Percentiles rank a stretch among this genome's conserved stretches.
Conservation (phyloP, 1,139 yeast genomes). For the Meyerozyma smithsonii region DNA sequence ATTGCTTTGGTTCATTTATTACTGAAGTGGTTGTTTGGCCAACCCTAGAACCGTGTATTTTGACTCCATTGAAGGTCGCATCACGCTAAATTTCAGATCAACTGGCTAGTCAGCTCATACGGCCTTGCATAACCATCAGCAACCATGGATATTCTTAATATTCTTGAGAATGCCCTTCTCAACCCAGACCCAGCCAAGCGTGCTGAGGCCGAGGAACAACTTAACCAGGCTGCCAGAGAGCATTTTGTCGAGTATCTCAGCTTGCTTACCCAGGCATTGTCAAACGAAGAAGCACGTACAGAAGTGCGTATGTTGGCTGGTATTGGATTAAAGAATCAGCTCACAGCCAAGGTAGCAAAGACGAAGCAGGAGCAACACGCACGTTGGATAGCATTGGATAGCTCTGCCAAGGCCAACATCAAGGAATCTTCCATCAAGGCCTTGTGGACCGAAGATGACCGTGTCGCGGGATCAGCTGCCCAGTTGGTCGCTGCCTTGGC, state of each 20-base stretch:
- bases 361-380: slow-evolving; percentile 50
- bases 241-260: slow-evolving; percentile 73
- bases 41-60: neutral
- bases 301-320: slow-evolving; percentile 95
- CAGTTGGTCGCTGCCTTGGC: slow-evolving; percentile 96
- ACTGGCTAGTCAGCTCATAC: neutral
- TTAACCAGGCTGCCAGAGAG: slow-evolving; percentile 65
- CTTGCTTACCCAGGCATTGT: slow-evolving; percentile 67
- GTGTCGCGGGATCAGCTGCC: slow-evolving; percentile 87
- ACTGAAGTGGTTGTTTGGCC: neutral
- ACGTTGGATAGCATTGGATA: slow-evolving; percentile 60
- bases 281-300: slow-evolving; percentile 57
- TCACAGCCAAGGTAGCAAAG: slow-evolving; percentile 66
- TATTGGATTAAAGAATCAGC: slow-evolving; percentile 78
- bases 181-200: slow-evolving; percentile 65
- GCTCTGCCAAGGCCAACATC: slow-evolving; percentile 53
- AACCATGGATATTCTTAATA: slow-evolving; percentile 62
- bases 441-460: slow-evolving; percentile 60
- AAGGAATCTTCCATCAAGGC: slow-evolving; percentile 64
- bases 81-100: neutral
- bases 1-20: neutral
- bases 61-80: neutral
- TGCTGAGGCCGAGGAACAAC: slow-evolving; percentile 75
- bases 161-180: slow-evolving; percentile 75
- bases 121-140: neutral